Evolutionary conservation across 768 basidiomycete species (phyloP), one percentile per base, ranked within the genome.

Genomic region (Lentinula edodes): DNA sequence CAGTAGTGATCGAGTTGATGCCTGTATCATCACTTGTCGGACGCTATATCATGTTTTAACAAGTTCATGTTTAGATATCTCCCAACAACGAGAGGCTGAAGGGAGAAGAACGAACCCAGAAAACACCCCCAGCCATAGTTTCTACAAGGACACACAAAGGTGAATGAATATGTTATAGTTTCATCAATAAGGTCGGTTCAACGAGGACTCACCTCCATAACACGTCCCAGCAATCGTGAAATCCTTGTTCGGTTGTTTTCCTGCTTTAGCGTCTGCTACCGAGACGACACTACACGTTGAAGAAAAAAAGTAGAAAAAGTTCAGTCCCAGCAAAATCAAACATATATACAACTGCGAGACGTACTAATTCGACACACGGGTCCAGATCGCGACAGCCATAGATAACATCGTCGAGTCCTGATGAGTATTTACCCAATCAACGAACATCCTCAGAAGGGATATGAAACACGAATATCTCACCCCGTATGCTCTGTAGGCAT

Each of bases 101-200:
- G 3, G 28, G 28, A 3, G 28, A 28, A 28, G 18, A 56, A 42
- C 55, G 18, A 64, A 81, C 81, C 82, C 82, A 83, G 65, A 84
- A 85, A 16, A 84, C 83, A 8, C 80, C 81, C 2, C 83, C 82
- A 5, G 77, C 80, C 80, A 83, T 83, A 12, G 78, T 77, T 20
- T 68, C 78, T 80, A 13, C 10, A 28, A 28, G 28, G 3, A 28
- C 1, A 28, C 28, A 28, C 28, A 28, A 28, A 28, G 28, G 28
- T 28, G 28, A 28, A 28, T 28, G 3, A 28, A 28, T 1, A 28
- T n/a, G n/a, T n/a, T n/a, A n/a, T 28, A 28, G 28, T 48, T 59
- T 43, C 20, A 7, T 43, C n/a, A 41, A 3, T 3, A 2, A 23
- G 23, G 23, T 23, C 23, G 23, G 43, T 61, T 43, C 20, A 10